phyloP scores from a whole-genome alignment of 1,139 yeast species.

The Kodamaea sp. region DNA sequence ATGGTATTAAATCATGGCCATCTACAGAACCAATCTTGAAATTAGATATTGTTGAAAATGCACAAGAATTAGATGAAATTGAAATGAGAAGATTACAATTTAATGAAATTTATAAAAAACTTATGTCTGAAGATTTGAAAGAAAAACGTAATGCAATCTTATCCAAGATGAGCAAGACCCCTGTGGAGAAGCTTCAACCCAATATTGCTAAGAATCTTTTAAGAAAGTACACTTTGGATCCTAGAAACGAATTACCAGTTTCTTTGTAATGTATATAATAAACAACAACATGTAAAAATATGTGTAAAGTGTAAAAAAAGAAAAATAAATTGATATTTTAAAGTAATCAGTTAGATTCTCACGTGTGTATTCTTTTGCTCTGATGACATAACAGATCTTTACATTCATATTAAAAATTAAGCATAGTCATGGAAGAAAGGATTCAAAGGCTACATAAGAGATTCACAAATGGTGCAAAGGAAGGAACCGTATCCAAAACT shows the following conservation, averaged over 20 bases:
- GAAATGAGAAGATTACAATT: slow-evolving; percentile 32
- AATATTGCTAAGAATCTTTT: slow-evolving; percentile 51
- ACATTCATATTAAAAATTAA: too few species aligned
- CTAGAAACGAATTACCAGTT: slow-evolving; percentile 37
- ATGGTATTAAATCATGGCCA: slow-evolving; percentile 63
- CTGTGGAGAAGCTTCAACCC: slow-evolving; percentile 32
- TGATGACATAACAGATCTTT: neutral
- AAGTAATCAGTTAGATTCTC: neutral
- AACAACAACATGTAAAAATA: neutral
- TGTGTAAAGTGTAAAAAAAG: slow-evolving; percentile 1
- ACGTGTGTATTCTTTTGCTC: neutral
- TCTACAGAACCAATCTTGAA: slow-evolving; percentile 38
- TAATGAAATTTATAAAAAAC: slow-evolving; percentile 31
- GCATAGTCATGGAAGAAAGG: neutral
- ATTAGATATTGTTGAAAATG: slow-evolving; percentile 36
- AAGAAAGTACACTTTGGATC: slow-evolving; percentile 46
- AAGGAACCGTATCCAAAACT: neutral
- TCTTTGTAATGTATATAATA: slow-evolving; percentile 5
- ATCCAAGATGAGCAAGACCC: slow-evolving; percentile 19
- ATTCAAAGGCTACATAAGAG: neutral
- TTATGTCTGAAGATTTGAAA: slow-evolving; percentile 30
- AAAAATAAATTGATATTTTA: neutral
- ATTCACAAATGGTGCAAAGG: neutral
- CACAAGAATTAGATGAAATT: slow-evolving; percentile 25
- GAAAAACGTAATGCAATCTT: slow-evolving; percentile 27